Evolutionary conservation across 371 early-diverging fungal species (phyloP), one percentile per base, ranked within the genome.

Genomic region (Globomyces sp.): DNA sequence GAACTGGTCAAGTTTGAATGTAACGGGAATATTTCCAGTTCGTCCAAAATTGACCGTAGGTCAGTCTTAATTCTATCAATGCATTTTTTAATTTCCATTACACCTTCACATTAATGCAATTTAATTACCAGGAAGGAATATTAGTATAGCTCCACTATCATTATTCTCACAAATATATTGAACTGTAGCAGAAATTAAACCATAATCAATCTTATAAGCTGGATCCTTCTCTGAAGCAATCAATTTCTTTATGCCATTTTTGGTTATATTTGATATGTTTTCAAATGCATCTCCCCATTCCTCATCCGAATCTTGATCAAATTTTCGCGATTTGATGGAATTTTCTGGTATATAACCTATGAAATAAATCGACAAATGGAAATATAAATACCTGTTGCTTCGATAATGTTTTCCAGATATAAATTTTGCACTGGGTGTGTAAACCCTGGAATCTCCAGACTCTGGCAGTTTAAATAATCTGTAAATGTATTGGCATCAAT

Each of bases 401-500:
- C 71, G 69, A 58, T 62, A 34, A 74, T 67, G 11, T 70, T 68
- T 53, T 80, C 76, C 4, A 80, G 66, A 62, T 77, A 76, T 60
- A 82, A 73, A 61, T 90, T 89, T 58, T 83, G 73, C 0, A 92
- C 91, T n/a, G 91, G 91, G 72, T 89, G 88, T 0, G 88, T 89
- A 69, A 86, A 89, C 4, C 91, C 90, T 53, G 91, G 90, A 65
- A 92, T 89, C 48, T 87, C 78, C 50, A 90, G 74, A 10, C 83
- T 81, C 34, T 90, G 89, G 44, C 79, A 78, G 2, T 71, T 79
- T 44, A 85, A 83, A 71, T 80, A 83, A 0, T 51, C 41, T 39
- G 77, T 75, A 55, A 85, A 79, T 2, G 66, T 63, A 8, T 73
- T 68, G 6, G 73, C 69, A 53, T 83, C 67, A 50, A 83, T 67